Conservation (phyloP, 495 filamentous ascomycete species). For the Podospora tetraspora region DNA sequence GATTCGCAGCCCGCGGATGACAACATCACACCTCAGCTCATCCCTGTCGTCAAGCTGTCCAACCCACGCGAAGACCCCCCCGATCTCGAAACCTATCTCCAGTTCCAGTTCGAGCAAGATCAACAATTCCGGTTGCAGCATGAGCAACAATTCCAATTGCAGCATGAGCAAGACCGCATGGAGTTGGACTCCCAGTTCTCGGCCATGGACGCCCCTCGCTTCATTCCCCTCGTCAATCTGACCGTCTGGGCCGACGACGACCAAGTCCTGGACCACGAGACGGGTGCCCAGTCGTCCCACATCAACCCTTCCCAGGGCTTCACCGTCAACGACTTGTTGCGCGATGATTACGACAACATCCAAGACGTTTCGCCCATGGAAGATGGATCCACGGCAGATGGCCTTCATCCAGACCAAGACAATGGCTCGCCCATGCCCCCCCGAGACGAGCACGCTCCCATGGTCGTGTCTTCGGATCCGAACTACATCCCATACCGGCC, state of each 20-base stretch:
- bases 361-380: neutral
- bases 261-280: neutral
- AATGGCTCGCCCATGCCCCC: neutral
- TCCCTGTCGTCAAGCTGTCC: neutral
- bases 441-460: neutral
- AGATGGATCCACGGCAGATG: neutral
- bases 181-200: neutral
- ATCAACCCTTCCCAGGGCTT: too few relatives aligned
- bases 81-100: neutral
- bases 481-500: neutral
- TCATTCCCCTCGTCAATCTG: neutral
- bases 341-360: neutral
- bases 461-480: neutral
- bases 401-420: neutral
- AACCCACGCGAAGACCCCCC: neutral
- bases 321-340: neutral
- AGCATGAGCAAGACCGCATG: neutral
- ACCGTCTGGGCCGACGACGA: neutral
- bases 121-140: too few relatives aligned
- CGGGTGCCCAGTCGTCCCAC: too few relatives aligned
- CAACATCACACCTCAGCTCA: too few relatives aligned
- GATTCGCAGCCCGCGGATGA: too few relatives aligned
- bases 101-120: neutral
- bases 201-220: neutral
- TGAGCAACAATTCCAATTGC: neutral